Base-by-base conservation (phyloP, 495 filamentous ascomycete genomes). In the Lepraria neglecta region DNA sequence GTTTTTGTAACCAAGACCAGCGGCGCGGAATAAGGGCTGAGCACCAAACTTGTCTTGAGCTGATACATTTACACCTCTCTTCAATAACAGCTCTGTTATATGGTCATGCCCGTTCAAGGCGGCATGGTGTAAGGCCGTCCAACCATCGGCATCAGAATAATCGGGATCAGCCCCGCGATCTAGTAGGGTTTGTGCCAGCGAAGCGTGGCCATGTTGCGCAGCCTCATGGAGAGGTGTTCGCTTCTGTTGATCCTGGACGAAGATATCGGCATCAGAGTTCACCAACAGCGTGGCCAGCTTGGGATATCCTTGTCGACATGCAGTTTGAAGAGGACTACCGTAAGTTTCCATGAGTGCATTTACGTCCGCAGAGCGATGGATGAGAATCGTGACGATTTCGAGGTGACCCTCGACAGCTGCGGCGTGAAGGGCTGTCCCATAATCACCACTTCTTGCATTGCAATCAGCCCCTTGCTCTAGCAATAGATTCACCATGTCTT, bases 1-100 rank as follows among this genome's bases (percentile, higher is more conserved):
- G 17, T 63, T 21, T 19, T 27, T 33, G 19, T 63, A 35, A 9
- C 64, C 60, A 7, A 15, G 4, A 6, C 6, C n/a, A 31, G 11
- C 17, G 51, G 51, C 6, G 30, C 6, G 7, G 30, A 19, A 15
- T 14, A 54, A 54, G 21, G 24, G 19, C 6, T 10, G 15, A 54
- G 28, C 51, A 10, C 10, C 17, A 54, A n/a, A 5, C 11, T n/a
- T 35, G 51, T 27, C 50, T 28, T 7, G 52, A 38, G 19, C 30
- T 7, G 27, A 40, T 27, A 59, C 28, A 40, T 69, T 46, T 21
- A 52, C 64, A 7, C 67, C 60, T 5, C 42, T 44, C 12, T 69
- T 58, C n/a, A 71, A 50, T 24, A 71, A 45, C 5, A 67, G 51
- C 33, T 55, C 11, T 12, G 60, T 28, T 17, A 59, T 42, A 15